Conservation (phyloP, 1,139 yeast genomes). For the Pichia kudriavzevii region DNA sequence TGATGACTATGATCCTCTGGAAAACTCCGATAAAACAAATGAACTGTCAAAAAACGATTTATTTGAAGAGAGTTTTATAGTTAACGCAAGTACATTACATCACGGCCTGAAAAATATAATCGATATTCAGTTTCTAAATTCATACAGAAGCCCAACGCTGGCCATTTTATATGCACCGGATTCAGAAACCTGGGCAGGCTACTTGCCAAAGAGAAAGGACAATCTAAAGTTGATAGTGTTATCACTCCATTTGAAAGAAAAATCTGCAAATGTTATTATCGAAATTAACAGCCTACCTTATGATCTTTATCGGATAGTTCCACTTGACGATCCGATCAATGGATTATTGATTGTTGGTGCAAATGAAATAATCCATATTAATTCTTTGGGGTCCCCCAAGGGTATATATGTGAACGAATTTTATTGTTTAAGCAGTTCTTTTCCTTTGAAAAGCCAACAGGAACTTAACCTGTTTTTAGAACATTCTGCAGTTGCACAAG, state of each 20-base stretch:
- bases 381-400: slow-evolving; percentile 67
- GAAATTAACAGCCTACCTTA: slow-evolving; percentile 64
- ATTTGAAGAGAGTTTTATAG: slow-evolving; percentile 47
- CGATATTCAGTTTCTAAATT: slow-evolving; percentile 61
- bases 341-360: slow-evolving; percentile 60
- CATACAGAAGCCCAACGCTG: slow-evolving; percentile 73
- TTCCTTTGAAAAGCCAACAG: slow-evolving; percentile 45
- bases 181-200: slow-evolving; percentile 70
- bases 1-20: slow-evolving; percentile 23
- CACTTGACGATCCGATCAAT: slow-evolving; percentile 60
- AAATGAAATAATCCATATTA: slow-evolving; percentile 73
- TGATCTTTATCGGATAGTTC: slow-evolving; percentile 58
- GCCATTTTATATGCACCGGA: slow-evolving; percentile 60
- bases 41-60: slow-evolving; percentile 24
- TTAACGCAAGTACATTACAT: slow-evolving; percentile 52
- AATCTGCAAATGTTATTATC: slow-evolving; percentile 59
- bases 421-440: slow-evolving; percentile 43
- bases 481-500: slow-evolving; percentile 41
- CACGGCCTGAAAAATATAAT: slow-evolving; percentile 53
- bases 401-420: slow-evolving; percentile 62
- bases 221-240: slow-evolving; percentile 49
- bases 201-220: slow-evolving; percentile 53
- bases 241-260: slow-evolving; percentile 57
- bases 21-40: background rate
- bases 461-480: slow-evolving; percentile 51